Evolutionary conservation across 768 basidiomycete species (phyloP), one percentile per base, ranked within the genome.

Genomic region (Kwoniella mangroviensis): DNA sequence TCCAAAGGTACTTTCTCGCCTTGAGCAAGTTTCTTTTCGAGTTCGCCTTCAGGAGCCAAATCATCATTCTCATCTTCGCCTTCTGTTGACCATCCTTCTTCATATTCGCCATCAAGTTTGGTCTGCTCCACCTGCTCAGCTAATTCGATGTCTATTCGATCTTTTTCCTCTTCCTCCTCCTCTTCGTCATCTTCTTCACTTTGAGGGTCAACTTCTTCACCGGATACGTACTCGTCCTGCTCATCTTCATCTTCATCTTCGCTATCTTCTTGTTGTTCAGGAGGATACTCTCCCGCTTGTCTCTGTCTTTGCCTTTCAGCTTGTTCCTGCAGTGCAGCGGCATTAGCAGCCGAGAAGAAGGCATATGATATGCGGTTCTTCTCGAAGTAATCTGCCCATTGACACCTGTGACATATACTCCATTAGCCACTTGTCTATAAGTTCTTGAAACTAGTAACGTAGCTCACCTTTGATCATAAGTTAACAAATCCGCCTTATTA

Each of bases 401-500:
- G 84, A 52, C 86, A 85, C 73, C 96, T 98, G 54, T 6, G 2
- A 60, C 53, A 59, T 3, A 49, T 15, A 21, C n/a, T 28, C 40
- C 26, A 54, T 60, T 24, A 67, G 59, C 21, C 21, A 19, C n/a
- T 26, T 34, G 34, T 34, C 34, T 34, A 34, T 34, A 34, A 34
- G 34, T 34, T 34, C 34, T 4, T 34, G 34, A 4, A 7, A 34
- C 34, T 34, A 34, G 56, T 3, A 40, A 4, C 12, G 43, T 26
- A 9, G 68, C 86, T 69, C 73, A 93, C 94, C 96, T 88, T 84
- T 99, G 97, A 58, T 89, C 86, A 3, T 87, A 85, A 17, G 93
- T 96, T 74, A 99, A 83, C 62, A 99, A 84, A 86, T 99, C 97
- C 12, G 95, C 89, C 82, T 99, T 99, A 83, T 99, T 99, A 82